Evolutionary conservation across 2,329 filamentous ascomycete genomes (phyloP).

Genomic region (Talaromyces sp.): DNA sequence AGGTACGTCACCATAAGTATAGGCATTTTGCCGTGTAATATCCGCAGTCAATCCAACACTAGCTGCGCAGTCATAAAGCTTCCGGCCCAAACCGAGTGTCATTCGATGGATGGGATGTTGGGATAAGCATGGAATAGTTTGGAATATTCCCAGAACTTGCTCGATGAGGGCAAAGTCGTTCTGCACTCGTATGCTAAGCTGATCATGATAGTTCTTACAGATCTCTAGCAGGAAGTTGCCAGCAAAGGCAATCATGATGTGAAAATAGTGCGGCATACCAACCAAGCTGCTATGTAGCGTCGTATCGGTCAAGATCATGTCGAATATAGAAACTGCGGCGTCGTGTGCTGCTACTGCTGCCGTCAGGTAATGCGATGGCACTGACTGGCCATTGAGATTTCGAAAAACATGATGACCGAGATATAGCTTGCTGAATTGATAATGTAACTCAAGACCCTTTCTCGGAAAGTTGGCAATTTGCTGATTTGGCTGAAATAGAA

Average conservation of each 20-base stretch:
- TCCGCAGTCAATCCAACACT: not conserved
- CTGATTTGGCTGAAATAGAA: conserved; percentile 30
- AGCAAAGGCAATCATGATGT: conserved; percentile 42
- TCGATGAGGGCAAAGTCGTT: conserved; percentile 11
- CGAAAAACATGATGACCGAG: conserved; percentile 47
- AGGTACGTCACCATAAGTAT: not conserved
- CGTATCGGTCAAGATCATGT: conserved; percentile 32
- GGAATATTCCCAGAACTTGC: conserved; percentile 5
- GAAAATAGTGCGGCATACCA: conserved; percentile 39
- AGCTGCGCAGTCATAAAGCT: conserved; percentile 9
- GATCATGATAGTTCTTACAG: conserved; percentile 19
- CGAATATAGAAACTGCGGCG: conserved; percentile 34
- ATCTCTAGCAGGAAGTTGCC: conserved; percentile 41
- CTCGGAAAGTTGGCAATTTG: conserved; percentile 44
- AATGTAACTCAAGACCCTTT: conserved; percentile 46
- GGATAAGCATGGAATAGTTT: conserved; percentile 7
- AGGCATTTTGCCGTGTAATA: not conserved
- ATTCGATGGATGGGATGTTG: conserved; percentile 10
- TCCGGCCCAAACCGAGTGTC: conserved; percentile 6
- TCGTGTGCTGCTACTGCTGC: conserved; percentile 24
- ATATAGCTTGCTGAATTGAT: conserved; percentile 47
- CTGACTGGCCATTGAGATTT: conserved; percentile 20
- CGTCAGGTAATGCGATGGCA: conserved; percentile 11
- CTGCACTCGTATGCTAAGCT: conserved; percentile 4
- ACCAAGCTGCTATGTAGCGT: conserved; percentile 34